These are phyloP conservation scores for Trametes gibbosa DNA, from an alignment of 768 basidiomycete species.

Conservation along the genomic window DNA sequence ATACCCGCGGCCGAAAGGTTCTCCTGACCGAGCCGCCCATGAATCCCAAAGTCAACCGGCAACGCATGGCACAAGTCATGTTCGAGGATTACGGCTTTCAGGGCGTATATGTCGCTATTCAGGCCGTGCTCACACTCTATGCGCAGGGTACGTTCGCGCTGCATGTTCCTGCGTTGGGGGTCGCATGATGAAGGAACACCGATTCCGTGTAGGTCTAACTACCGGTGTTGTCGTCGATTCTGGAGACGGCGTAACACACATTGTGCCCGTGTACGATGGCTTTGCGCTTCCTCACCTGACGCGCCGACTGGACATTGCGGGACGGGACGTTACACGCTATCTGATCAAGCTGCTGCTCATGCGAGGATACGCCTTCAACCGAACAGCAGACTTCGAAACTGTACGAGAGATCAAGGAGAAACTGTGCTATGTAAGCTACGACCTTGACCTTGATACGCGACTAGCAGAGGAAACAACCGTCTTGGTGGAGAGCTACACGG, in stretches of 20 bases:
- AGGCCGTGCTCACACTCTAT: constrained; percentile 96
- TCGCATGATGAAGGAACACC: not conserved
- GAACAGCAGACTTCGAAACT: constrained; percentile 99
- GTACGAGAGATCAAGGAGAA: constrained; percentile 99
- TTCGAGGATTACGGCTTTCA: constrained; percentile 98
- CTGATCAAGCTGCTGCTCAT: constrained; percentile 98
- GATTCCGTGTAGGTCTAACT: constrained; percentile 69
- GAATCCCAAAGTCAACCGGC: constrained; percentile 93
- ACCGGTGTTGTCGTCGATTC: constrained; percentile 99
- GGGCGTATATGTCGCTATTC: constrained; percentile 96
- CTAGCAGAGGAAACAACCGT: constrained; percentile 95
- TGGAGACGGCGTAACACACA: constrained; percentile 98
- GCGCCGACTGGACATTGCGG: constrained; percentile 93
- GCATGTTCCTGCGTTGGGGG: no score
- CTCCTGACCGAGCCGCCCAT: constrained; percentile 97
- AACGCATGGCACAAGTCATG: constrained; percentile 97
- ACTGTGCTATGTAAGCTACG: constrained; percentile 95
- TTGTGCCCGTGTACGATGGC: constrained; percentile 98
- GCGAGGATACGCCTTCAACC: constrained; percentile 99
- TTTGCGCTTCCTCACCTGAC: constrained; percentile 95
- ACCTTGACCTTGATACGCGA: constrained; percentile 92
- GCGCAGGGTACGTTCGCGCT: constrained; percentile 77
- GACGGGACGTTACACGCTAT: constrained; percentile 97
- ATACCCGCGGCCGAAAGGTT: constrained; percentile 84
- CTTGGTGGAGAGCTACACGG: constrained; percentile 94